Evolutionary conservation across 257 asterid genomes (phyloP), one percentile per base, ranked within the genome.

Genomic region (Lantana camara): DNA sequence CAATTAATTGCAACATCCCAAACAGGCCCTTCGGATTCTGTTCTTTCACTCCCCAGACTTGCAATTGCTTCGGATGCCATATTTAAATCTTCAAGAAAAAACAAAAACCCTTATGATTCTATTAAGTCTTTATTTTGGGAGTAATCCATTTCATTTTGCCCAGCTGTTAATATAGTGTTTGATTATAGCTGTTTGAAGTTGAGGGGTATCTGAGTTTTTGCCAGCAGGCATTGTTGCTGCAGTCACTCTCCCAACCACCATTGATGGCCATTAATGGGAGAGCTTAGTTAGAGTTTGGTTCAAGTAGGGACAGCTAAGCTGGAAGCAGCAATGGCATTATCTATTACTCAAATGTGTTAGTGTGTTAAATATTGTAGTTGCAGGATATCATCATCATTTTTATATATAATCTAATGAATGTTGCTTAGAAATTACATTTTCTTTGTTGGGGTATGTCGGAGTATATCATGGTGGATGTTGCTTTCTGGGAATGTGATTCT

Each of bases 11-110:
- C 87, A 86, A 89, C 77, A 89, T 89, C 27, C 97, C 97, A 59
- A 83, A 89, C 79, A 81, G 91, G 80, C 97, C 97, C 74, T 89
- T 89, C 71, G 97, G 97, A 0, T 84, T 64, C 74, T 89, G 97
- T 41, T 84, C 97, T 35, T 89, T 89, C 83, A 82, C 89, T 68
- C 97, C 95, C 76, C 83, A 76, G 79, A 80, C 94, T 38, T 89
- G 97, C 60, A 85, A 81, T 76, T 89, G 97, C 81, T 76, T 86
- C 76, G 59, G 67, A 22, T 66, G 65, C 70, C 61, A 45, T 69
- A 46, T 69, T 53, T 73, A 44, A 32, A 20, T 22, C 16, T 60
- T 30, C 29, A 56, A 20, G 40, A 1, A 35, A 32, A 54, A 29
- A 41, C 61, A 40, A 24, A 23, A 4, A 15, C 15, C 24, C 16